Evolutionary conservation across 305 asterid genomes (phyloP).

Genomic region (Plantago coronopus): DNA sequence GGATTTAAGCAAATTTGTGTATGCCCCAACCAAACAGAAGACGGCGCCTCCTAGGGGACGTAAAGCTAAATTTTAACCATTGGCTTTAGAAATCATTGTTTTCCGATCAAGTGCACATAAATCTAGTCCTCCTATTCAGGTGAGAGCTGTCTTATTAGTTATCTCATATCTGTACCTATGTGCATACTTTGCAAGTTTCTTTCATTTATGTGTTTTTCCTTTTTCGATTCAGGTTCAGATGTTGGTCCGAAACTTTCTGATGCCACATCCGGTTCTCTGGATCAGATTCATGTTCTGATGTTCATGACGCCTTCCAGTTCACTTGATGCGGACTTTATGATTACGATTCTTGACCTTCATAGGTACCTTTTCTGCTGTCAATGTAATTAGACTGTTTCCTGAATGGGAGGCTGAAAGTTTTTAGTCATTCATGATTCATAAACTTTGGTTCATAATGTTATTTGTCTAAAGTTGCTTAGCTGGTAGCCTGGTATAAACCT

Average conservation of each 20-base stretch:
- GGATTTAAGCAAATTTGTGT: conserved; percentile 38
- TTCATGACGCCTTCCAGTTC: neutral
- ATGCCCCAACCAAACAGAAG: conserved; percentile 30
- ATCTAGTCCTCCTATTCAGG: conserved; percentile 1
- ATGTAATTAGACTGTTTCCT: neutral
- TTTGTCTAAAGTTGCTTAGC: neutral
- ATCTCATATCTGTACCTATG: no score
- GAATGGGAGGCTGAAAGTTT: conserved; percentile 12
- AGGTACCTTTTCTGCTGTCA: neutral
- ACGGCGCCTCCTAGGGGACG: conserved; percentile 24
- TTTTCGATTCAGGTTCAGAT: conserved; percentile 1
- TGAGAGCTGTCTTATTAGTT: no score
- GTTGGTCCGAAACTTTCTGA: neutral
- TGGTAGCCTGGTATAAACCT: neutral
- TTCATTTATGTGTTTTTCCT: neutral
- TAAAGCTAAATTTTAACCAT: conserved; percentile 24
- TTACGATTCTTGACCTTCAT: neutral
- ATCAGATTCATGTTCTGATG: neutral
- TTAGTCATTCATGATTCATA: neutral
- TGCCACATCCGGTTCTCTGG: neutral
- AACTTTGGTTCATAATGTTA: conserved; percentile 13
- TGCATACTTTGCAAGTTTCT: no score
- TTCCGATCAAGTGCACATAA: conserved; percentile 5
- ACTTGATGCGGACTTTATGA: neutral
- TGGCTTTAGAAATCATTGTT: neutral